Conservation (phyloP, 306 rosid genomes). For the Argentina anserina region DNA sequence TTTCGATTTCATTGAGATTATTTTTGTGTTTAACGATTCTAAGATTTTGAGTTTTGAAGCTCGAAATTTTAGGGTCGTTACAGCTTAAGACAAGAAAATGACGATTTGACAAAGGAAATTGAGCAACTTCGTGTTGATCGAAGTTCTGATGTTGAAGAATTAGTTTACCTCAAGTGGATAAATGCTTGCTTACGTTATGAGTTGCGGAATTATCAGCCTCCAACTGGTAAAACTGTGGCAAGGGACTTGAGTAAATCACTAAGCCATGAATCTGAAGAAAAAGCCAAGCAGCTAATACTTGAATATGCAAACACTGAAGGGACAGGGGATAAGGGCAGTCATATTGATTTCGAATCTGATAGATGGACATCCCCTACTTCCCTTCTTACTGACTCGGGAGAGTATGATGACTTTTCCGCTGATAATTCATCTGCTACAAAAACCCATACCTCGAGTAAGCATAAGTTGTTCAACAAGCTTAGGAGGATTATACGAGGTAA, state of each 20-base stretch:
- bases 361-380: conserved; percentile 74
- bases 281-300: conserved; percentile 77
- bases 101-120: conserved; percentile 41
- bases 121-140: conserved; percentile 60
- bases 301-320: conserved; percentile 70
- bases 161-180: conserved; percentile 85
- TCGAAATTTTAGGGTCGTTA: too few relatives aligned
- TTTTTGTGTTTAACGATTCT: too few relatives aligned
- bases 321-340: conserved; percentile 28
- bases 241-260: conserved; percentile 75
- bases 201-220: conserved; percentile 58
- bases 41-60: too few relatives aligned
- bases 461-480: conserved; percentile 52
- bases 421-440: conserved; percentile 40
- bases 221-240: conserved; percentile 69
- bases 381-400: conserved; percentile 48
- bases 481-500: conserved; percentile 54
- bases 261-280: conserved; percentile 78
- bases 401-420: conserved; percentile 46
- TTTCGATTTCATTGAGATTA: too few relatives aligned
- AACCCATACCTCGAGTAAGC: conserved; percentile 37
- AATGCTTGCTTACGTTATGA: conserved; percentile 92
- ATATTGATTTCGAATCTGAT: conserved; percentile 57
- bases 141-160: conserved; percentile 70
- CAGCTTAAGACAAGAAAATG: conserved; percentile 48